Base-by-base conservation (phyloP, 441 rosid genomes). In the Metrosideros polymorpha region DNA sequence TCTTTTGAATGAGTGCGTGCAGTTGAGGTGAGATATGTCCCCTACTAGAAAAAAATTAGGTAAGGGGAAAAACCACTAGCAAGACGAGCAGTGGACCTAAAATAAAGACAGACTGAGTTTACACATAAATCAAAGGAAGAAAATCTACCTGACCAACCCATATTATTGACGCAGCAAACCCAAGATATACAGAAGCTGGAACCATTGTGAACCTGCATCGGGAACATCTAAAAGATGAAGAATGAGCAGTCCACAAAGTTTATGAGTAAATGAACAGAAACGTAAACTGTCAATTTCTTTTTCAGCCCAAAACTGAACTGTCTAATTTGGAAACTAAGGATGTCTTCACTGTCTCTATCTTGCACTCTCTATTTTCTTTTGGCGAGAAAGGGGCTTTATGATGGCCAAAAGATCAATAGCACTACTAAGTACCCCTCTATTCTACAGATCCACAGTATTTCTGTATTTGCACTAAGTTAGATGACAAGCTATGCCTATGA, bases 91-190 rank as follows among this genome's bases (percentile, higher is more conserved):
- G 76, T 53, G 29, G 8, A 86, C 91, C 57, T 18, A 63, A 39
- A 45, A 22, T 47, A n/a, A 18, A 39, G 52, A 35, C 39, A 4
- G 30, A 49, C 13, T 82, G 56, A 50, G 54, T 50, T 50, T 83
- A 29, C 43, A 35, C 29, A 52, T 52, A 52, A 83, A 51, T 50
- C 15, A 29, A 25, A 53, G 32, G 85, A 87, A 45, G 84, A 52
- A 84, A 56, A 52, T 24, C 63, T 86, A 97, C 99, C 99, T 97
- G 92, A 87, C 99, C 99, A 88, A 97, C 98, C 99, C 99, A 97
- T 86, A 96, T 95, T 27, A 97, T 93, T 42, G 99, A 97, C 87
- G 99, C 96, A 51, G 96, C 87, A 91, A 97, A 96, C 29, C 99
- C 99, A 85, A 97, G 95, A 87, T 95, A 97, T 51, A 96, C 57